Base-by-base conservation (phyloP, 164 flowering plant genomes). In the Nymphaea thermarum region DNA sequence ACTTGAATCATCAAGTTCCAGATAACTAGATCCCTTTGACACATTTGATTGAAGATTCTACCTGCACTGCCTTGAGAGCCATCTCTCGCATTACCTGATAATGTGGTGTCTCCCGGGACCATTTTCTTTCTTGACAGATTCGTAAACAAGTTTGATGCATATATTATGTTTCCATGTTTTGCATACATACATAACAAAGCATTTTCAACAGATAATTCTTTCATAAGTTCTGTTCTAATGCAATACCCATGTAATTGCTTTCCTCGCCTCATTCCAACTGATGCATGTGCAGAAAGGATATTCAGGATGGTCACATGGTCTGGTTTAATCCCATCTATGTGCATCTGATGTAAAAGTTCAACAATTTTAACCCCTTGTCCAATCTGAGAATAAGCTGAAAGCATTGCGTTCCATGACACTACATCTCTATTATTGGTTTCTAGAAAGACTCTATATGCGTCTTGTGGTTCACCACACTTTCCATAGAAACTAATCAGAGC, bases 361-460 rank as follows among this genome's bases (percentile, higher is more conserved):
- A 71, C 65, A 74, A 86, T 72, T 43, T 80, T 65, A 25, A 42
- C 59, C 57, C 66, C 75, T 69, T 59, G 51, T 44, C 76, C 70
- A 53, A 65, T 69, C 44, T 73, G 81, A 41, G 77, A 73, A 71
- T 80, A 80, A 41, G 86, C 84, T 74, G 85, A 89, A 64, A 92
- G 88, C 74, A 91, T 79, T 36, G 89, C 60, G 68, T 91, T 91
- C 98, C 98, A 91, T 51, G 98, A 85, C 75, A 89, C 80, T 73
- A 88, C 55, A 72, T 92, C 96, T 74, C 68, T 87, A 47, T 65
- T 65, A 41, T 68, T 66, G 51, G 82, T 79, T 74, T 77, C 73
- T 7, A 62, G 70, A 67, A 92, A 92, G 60, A 82, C 68, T 55
- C 60, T 43, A 63, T 77, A 79, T 43, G 96, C 89, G 51, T 82